Evolutionary conservation across 345 rosid species (phyloP), one percentile per base, ranked within the genome.

Genomic region (Cochlearia excelsa): DNA sequence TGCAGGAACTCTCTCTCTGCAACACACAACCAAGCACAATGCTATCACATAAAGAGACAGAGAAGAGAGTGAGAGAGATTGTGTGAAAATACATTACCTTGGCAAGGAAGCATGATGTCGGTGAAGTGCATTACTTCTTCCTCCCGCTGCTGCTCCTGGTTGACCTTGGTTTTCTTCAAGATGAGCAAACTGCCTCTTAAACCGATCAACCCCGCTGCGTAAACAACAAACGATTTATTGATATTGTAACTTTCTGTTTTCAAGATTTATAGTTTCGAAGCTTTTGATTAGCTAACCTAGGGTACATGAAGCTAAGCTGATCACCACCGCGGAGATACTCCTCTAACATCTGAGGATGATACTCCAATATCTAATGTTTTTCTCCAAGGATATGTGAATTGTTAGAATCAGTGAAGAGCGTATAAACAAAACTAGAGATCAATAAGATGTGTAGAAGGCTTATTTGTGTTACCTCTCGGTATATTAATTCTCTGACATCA

Each of bases 71-170:
- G 38, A 61, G 50, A 7, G 42, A 64, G 49, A 45, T 37, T 8
- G 0, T 58, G 34, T n/a, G 41, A 54, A 62, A 37, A 50, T n/a
- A 65, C 67, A 7, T 42, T 46, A 89, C 99, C 97, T 77, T 44
- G 99, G 99, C 78, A 93, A 79, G 34, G 99, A 93, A 66, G 91
- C 99, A 72, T 93, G 95, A 52, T 87, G 97, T 63, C 97, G 80
- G 38, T 78, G 97, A 51, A 93, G 85, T 29, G 72, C 63, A 45
- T 50, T 71, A 59, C 61, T 75, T 73, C 76, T 81, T 78, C 84
- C 97, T 52, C 51, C 74, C 1, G 41, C 58, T 63, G 79, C 73
- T 67, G 63, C 71, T 79, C 83, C 96, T 37, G 87, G 91, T 79
- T 86, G 78, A 66, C 90, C 86, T 66, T 74, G 72, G 64, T 80